These are phyloP conservation scores for Triticum monococcum DNA, from an alignment of 176 grass and related monocot genomes.

Conservation along the genomic window DNA sequence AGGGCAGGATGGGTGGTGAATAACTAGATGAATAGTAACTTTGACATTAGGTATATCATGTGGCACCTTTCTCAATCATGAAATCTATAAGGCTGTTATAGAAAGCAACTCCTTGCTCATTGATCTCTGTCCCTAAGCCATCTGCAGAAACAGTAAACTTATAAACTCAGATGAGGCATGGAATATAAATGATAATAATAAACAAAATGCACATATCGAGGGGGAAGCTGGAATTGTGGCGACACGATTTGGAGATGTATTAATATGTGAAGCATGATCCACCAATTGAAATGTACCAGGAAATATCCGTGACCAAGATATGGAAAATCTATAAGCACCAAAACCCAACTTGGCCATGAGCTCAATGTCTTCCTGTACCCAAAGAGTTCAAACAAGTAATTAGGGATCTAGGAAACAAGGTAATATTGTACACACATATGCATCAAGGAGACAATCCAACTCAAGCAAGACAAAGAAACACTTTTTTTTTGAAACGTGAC, in stretches of 20 bases:
- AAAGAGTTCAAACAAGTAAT: conserved; percentile 32
- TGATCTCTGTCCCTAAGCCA: conserved; percentile 80
- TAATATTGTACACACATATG: not conserved
- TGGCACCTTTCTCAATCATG: conserved; percentile 85
- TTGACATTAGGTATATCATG: conserved; percentile 32
- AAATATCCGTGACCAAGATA: conserved; percentile 95
- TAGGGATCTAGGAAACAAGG: conserved; percentile 3
- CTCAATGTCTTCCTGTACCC: conserved; percentile 88
- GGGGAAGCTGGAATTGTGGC: not conserved
- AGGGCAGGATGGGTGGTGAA: conserved; percentile 30
- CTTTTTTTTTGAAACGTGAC: not conserved
- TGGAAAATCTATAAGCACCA: conserved; percentile 90
- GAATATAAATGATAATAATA: not conserved
- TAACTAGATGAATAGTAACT: conserved; percentile 21
- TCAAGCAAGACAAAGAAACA: not conserved
- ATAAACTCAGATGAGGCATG: not conserved
- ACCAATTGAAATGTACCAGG: conserved; percentile 64
- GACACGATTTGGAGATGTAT: not conserved
- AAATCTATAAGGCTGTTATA: conserved; percentile 90
- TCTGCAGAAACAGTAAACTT: conserved; percentile 57
- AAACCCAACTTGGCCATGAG: conserved; percentile 90
- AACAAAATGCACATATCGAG: not conserved
- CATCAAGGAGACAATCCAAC: not conserved
- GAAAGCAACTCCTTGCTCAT: conserved; percentile 72
- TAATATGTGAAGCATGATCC: conserved; percentile 11